phyloP scores from a whole-genome alignment of 2,329 filamentous ascomycete species.

The Phyllosticta citribraziliensis region DNA sequence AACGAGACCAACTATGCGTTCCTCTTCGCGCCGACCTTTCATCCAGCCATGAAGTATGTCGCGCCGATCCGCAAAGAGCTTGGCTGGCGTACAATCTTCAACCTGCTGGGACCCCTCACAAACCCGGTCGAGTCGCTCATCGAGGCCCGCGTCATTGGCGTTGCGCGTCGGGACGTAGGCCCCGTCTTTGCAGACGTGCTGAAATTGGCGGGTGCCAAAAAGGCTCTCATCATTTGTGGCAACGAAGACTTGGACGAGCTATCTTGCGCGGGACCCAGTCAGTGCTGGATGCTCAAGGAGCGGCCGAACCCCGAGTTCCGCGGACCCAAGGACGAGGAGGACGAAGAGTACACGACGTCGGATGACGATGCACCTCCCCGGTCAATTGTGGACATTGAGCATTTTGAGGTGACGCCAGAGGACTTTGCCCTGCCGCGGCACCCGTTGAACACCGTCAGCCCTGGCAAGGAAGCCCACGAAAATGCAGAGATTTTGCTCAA shows the following conservation, averaged over 20 bases:
- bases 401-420: constrained; percentile 68
- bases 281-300: constrained; percentile 72
- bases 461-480: constrained; percentile 74
- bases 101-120: constrained; percentile 82
- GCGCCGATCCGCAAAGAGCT: constrained; percentile 78
- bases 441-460: constrained; percentile 66
- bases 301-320: constrained; percentile 37
- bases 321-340: constrained; percentile 18
- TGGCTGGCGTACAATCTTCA: constrained; percentile 95
- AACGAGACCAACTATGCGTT: constrained; percentile 82
- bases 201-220: constrained; percentile 62
- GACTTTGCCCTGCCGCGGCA: constrained; percentile 79
- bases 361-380: constrained; percentile 30
- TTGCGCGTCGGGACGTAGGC: constrained; percentile 78
- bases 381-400: constrained; percentile 52
- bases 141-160: constrained; percentile 87
- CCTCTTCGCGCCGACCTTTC: constrained; percentile 91
- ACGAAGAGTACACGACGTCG: constrained; percentile 34
- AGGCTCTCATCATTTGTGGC: constrained; percentile 86
- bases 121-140: constrained; percentile 73
- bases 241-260: constrained; percentile 94
- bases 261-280: constrained; percentile 77
- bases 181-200: constrained; percentile 83
- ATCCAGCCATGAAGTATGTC: constrained; percentile 86
- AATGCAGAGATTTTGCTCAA: constrained; percentile 77